Evolutionary conservation across 2,329 filamentous ascomycete species (phyloP).

Genomic region (Epichloe elymi): DNA sequence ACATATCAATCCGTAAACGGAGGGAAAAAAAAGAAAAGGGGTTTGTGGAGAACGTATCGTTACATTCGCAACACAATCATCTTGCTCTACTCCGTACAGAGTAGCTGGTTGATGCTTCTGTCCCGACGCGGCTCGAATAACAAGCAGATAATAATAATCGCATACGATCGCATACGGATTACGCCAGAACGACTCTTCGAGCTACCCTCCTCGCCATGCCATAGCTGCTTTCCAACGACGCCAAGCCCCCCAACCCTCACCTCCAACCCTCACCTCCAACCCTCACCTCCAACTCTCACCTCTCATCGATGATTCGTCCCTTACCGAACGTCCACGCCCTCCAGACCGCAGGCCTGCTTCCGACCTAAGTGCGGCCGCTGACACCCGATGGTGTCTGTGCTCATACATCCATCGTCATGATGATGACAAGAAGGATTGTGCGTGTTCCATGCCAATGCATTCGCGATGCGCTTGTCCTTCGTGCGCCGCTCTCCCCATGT

Average conservation of each 20-base stretch:
- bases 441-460: conserved; percentile 5
- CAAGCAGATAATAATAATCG: not conserved
- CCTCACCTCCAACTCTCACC: not conserved
- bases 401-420: conserved; percentile 1
- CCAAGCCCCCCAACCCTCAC: not conserved
- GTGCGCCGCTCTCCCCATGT: not conserved
- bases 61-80: too few relatives aligned
- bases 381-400: not conserved
- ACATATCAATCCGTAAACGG: too few relatives aligned
- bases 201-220: conserved; percentile 1
- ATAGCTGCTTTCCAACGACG: not conserved
- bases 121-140: not conserved
- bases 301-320: not conserved
- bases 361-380: not conserved
- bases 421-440: conserved; percentile 26
- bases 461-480: not conserved
- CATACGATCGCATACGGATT: not conserved
- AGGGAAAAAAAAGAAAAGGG: too few relatives aligned
- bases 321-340: not conserved
- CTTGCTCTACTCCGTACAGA: too few relatives aligned
- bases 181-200: not conserved
- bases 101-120: not conserved
- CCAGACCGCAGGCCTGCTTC: not conserved
- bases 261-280: not conserved
- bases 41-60: too few relatives aligned